Evolutionary conservation across 2,329 filamentous ascomycete genomes (phyloP).

Genomic region (Celoporthe dispersa): DNA sequence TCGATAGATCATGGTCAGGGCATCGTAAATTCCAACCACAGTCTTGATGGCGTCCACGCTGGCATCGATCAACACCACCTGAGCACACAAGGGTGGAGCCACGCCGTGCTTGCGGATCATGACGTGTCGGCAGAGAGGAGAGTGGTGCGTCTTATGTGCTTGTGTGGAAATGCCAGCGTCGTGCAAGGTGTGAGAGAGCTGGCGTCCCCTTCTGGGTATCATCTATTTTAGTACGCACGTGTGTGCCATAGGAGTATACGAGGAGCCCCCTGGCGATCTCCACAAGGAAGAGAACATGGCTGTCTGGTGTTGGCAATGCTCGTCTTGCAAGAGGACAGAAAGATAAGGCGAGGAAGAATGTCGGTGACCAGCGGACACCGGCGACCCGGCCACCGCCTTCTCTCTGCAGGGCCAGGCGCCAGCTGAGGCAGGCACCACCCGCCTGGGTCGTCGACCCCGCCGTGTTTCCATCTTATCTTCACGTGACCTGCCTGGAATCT

Average conservation of each 20-base stretch:
- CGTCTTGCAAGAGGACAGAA: background rate
- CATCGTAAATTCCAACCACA: no score
- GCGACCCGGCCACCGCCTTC: conserved; percentile 8
- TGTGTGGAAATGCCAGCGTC: background rate
- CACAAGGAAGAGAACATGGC: background rate
- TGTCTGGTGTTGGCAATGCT: background rate
- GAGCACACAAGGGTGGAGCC: no score
- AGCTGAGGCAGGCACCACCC: no score
- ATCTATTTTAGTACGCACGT: no score
- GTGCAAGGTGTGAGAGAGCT: background rate
- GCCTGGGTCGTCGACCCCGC: no score
- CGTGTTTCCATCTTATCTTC: conserved; percentile 22
- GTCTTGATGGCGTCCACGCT: no score
- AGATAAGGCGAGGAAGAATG: conserved; percentile 5
- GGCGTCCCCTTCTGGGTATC: no score
- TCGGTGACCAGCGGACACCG: conserved; percentile 5
- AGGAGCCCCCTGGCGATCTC: background rate
- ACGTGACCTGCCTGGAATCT: conserved; percentile 24
- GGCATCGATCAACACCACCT: no score
- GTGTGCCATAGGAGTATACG: no score
- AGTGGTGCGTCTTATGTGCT: background rate
- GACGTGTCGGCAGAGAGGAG: background rate
- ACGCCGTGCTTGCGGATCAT: background rate
- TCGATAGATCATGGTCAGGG: no score
- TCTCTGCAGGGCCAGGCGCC: background rate